Base-by-base conservation (phyloP, 192 early-diverging fungal genomes). In the Mortierella alpina region DNA sequence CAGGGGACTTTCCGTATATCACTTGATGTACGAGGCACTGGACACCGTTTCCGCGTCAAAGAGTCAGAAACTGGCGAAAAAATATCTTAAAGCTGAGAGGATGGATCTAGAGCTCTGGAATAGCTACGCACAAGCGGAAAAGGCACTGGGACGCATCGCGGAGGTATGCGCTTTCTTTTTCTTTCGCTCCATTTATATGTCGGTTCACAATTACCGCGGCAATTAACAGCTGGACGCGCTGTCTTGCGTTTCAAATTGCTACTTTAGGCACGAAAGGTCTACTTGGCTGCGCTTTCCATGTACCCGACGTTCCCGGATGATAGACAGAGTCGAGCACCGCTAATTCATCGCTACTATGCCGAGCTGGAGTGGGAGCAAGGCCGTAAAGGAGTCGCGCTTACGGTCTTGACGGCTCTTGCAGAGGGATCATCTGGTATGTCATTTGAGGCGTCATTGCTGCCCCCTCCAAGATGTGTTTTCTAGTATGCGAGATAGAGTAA, bases 31-130 rank as follows among this genome's bases (percentile, higher is more conserved):
- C 48, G 87, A 88, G 65, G 70, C 79, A n/a, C 66, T 83, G 15
- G 66, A 70, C 10, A 68, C 68, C 15, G 59, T 61, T 1, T 60
- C 70, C 60, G 59, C 51, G 41, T 74, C 45, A 59, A 88, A 86
- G 42, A 81, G 80, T 11, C 79, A 84, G 13, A 85, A 83, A 53
- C 49, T 84, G 54, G 86, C 87, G n/a, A 87, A 88, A 59, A 77
- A 70, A 3, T 64, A 87, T 23, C 49, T 87, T 9, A 87, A 86
- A 42, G 55, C 54, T 13, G 76, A 87, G 11, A 59, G 76, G 13
- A 82, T 78, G 60, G 84, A 85, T 73, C 71, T 90, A 0, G 51
- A 75, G 5, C 64, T 90, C 45, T 88, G 86, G 89, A 90, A 90
- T 67, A 86, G 80, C 4, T 88, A 86, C 63, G 87, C 87, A 4